Conservation (phyloP, 768 basidiomycete species). For the Pisolithus microcarpus region DNA sequence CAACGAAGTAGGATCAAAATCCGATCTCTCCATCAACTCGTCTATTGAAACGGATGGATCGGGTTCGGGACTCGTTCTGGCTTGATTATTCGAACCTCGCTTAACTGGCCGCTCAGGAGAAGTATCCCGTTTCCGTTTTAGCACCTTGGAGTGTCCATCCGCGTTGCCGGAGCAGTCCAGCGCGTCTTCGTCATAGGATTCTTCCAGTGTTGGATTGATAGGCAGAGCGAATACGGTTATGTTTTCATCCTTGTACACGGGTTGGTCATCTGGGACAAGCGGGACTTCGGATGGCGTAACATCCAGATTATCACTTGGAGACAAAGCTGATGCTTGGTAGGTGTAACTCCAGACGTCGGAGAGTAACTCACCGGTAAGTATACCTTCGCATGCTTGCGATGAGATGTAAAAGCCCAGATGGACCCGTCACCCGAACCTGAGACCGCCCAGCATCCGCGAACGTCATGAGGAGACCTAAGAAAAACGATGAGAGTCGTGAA, state of each 20-base stretch:
- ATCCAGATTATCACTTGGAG: conserved; percentile 42
- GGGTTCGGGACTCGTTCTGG: background rate
- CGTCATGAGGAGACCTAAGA: conserved; percentile 67
- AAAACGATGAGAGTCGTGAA: background rate
- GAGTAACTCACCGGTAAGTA: conserved; percentile 46
- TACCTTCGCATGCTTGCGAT: conserved; percentile 67
- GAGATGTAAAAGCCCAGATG: conserved; percentile 62
- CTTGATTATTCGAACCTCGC: conserved; percentile 9
- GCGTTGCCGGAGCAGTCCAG: background rate
- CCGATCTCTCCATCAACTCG: conserved; percentile 15
- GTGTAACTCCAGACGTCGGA: background rate
- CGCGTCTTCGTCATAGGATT: background rate
- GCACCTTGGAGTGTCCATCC: background rate
- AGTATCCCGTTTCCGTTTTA: conserved; percentile 40
- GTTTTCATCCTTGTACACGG: conserved; percentile 56
- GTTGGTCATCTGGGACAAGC: conserved; percentile 25
- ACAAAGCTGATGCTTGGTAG: background rate
- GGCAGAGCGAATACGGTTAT: conserved; percentile 61
- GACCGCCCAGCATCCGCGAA: conserved; percentile 64
- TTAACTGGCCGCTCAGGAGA: conserved; percentile 36
- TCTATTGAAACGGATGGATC: conserved; percentile 6
- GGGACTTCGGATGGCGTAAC: conserved; percentile 42
- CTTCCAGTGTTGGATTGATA: conserved; percentile 17
- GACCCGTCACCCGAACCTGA: conserved; percentile 60
- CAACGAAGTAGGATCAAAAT: conserved; percentile 29